Evolutionary conservation across 225 moss, liverwort and hornwort genomes (phyloP), one percentile per base, ranked within the genome.

Genomic region (Lunularia cruciata): DNA sequence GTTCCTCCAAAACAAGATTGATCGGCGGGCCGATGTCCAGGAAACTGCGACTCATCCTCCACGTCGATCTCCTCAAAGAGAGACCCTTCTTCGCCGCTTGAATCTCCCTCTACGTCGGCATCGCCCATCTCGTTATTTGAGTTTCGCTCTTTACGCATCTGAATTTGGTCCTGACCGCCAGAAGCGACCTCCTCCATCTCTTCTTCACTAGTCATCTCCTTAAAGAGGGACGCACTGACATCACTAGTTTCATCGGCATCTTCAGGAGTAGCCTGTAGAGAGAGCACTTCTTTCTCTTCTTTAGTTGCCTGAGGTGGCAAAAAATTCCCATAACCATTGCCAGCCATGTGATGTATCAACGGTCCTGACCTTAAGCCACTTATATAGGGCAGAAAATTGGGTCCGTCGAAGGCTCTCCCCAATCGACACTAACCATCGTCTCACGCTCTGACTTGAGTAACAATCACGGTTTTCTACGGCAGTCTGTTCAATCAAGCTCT

Each of bases 21-120:
- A 4, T 68, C 36, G 8, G 40, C 74, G 27, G 57, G 67, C 20
- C 54, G 52, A n/a, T 71, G 45, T 72, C 35, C 74, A 19, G 47
- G 70, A 53, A 55, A 78, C 32, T 73, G 78, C n/a, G 60, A 53
- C 40, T 69, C 74, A 13, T 75, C 79, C 8, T 68, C 68, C 14
- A 54, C 75, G 25, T 60, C 79, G 56, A 75, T 75, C 42, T 68
- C 80, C 25, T 68, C 72, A 45, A 80, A 80, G 23, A 80, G 57
- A 11, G 75, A 80, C 31, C 60, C 70, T 10, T 78, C 79, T 43
- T 71, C 75, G 57, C 79, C 79, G 19, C 75, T 75, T 1, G 61
- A 45, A 59, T 74, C 77, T 35, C 37, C 73, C 46, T 73, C 81
- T 2, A 40, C 57, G 35, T 77, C 74, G n/a, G 52, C 81, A 58